A percentile compares a stretch with the other conserved stretches of the same genome.
These are phyloP conservation scores for Fusarium miscanthi DNA, from an alignment of 2,329 filamentous ascomycete species.

Conservation along the genomic window DNA sequence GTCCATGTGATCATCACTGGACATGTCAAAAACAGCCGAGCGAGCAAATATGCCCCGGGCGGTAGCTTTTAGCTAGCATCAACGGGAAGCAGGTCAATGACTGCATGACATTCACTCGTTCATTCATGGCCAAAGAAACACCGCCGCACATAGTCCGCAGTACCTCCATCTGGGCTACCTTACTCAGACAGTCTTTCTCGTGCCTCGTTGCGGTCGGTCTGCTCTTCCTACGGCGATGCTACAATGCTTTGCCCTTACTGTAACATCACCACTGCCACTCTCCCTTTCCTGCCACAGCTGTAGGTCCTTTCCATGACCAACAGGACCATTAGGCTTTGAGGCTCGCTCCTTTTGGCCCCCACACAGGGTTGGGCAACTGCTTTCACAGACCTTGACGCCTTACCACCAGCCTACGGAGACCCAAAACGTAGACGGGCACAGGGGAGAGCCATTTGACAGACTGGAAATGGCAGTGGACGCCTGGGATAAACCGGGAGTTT, in stretches of 20 bases:
- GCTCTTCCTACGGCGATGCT: slow-evolving; percentile 16
- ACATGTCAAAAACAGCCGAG: slow-evolving; percentile 31
- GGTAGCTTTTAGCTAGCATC: slow-evolving; percentile 16
- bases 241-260: slow-evolving; percentile 18
- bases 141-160: not conserved
- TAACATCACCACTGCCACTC: slow-evolving; percentile 13
- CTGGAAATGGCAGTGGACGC: slow-evolving; percentile 22
- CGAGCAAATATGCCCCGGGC: slow-evolving; percentile 32
- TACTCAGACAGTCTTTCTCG: slow-evolving; percentile 10
- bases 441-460: slow-evolving; percentile 26
- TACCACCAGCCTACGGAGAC: slow-evolving; percentile 25
- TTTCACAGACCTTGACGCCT: slow-evolving; percentile 35
- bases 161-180: not conserved
- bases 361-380: slow-evolving; percentile 38
- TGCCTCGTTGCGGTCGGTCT: slow-evolving; percentile 21
- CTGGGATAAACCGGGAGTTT: slow-evolving; percentile 35
- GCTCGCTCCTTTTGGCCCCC: slow-evolving; percentile 36
- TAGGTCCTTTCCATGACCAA: slow-evolving; percentile 38
- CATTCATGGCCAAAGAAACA: slow-evolving; percentile 14
- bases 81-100: slow-evolving; percentile 34
- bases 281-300: slow-evolving; percentile 22
- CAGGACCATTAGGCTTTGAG: slow-evolving; percentile 23
- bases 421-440: slow-evolving; percentile 11
- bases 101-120: slow-evolving; percentile 41
- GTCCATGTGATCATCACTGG: slow-evolving; percentile 41